Base-by-base conservation (phyloP, 2,329 filamentous ascomycete genomes). In the Pyricularia sp. region DNA sequence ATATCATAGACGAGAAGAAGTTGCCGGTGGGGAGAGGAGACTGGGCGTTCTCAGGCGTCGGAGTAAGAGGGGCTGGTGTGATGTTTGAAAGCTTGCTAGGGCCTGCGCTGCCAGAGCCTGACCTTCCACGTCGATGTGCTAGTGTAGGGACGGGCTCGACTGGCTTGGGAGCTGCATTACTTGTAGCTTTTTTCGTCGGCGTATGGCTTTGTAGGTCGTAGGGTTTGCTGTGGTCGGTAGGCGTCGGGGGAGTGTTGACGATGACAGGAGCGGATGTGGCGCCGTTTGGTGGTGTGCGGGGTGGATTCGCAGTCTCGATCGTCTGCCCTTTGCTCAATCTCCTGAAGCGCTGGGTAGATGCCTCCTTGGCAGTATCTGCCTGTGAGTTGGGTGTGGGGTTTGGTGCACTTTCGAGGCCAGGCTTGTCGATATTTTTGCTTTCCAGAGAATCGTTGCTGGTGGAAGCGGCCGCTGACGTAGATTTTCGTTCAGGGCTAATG, bases 1-100 rank as follows among this genome's bases (percentile, higher is more conserved):
- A 94, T 72, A 99, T 88, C 76, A 99, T 92, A 30, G 92, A 94
- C 4, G 93, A 97, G 79, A 99, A 98, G 81, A 99, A 98, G 0
- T 93, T 90, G 55, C 85, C 82, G 68, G 86, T 84, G 33, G 86
- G 87, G 75, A 72, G 82, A 67, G 71, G 79, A 71, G 71, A 78
- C 3, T 78, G 75, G 73, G 89, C 89, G 78, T 80, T 84, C 77
- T 97, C 94, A 55, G 87, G 83, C 0, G 90, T 91, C 9, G 93
- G 92, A 3, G 93, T 92, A 68, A 95, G 82, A 10, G 93, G 90
- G 20, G 86, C 88, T 68, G 86, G 84, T 72, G 89, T 89, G 66
- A 89, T 88, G 72, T 87, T 93, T 36, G 94, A 97, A 55, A 97
- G 85, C 80, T 96, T 97, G 84, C 93, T 97, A 36, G 93, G 94